Conservation (phyloP, 306 rosid species). For the Malus fusca region DNA sequence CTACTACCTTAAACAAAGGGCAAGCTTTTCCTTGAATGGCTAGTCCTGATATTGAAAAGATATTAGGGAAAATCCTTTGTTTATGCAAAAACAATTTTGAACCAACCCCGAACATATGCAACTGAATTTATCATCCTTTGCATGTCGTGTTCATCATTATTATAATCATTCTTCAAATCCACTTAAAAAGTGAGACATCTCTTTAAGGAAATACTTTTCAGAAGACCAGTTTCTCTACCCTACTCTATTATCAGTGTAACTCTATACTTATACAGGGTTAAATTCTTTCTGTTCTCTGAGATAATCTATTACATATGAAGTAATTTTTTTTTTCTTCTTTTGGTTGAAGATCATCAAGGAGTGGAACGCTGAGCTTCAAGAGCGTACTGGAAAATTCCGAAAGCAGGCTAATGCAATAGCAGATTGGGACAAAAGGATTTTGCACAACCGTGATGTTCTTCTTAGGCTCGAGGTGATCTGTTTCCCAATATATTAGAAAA, state of each 20-base stretch:
- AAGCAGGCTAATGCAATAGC: constrained; percentile 95
- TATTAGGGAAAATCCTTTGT: not conserved
- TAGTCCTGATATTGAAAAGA: not conserved
- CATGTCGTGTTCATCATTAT: not conserved
- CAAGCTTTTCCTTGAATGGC: not conserved
- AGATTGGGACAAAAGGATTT: constrained; percentile 90
- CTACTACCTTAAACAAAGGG: not conserved
- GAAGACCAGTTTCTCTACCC: not conserved
- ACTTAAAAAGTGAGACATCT: not conserved
- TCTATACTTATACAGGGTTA: not conserved
- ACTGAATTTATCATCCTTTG: not conserved
- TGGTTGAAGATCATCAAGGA: constrained; percentile 72
- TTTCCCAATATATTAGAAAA: not conserved
- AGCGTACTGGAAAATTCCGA: constrained; percentile 86
- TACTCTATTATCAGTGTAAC: not conserved
- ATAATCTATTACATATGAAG: not conserved
- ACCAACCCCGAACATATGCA: not conserved
- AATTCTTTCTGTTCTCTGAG: not conserved
- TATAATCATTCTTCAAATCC: not conserved
- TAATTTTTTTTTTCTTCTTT: not conserved
- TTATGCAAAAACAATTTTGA: not conserved
- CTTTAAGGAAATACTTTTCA: not conserved
- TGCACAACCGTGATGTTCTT: constrained; percentile 82
- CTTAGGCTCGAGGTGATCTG: constrained; percentile 71
- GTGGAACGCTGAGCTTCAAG: constrained; percentile 94